These are phyloP conservation scores for Neostapfia colusana DNA, from an alignment of 176 grass and related monocot species.

Conservation along the genomic window DNA sequence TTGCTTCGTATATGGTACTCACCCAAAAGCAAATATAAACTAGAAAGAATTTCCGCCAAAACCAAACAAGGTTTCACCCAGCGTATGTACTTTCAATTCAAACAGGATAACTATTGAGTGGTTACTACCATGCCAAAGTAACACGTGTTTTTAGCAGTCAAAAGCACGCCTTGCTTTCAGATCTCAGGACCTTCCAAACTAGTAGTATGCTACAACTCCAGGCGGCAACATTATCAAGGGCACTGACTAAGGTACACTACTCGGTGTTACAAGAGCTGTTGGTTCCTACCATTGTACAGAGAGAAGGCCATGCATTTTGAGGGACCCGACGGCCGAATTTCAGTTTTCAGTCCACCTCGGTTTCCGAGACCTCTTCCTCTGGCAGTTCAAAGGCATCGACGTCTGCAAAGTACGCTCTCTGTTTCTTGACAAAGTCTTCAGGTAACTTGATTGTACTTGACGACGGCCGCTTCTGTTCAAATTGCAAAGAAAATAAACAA, in stretches of 20 bases:
- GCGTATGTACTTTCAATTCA: background rate
- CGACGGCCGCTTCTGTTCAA: slow-evolving; percentile 32
- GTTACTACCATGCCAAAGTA: background rate
- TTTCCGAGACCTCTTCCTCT: slow-evolving; percentile 49
- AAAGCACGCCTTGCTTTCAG: background rate
- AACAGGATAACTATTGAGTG: background rate
- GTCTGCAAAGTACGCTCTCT: slow-evolving; percentile 54
- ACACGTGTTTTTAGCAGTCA: background rate
- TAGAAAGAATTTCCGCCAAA: background rate
- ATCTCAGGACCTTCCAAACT: background rate
- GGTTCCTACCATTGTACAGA: slow-evolving; percentile 25
- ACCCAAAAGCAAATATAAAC: background rate
- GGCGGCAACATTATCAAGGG: background rate
- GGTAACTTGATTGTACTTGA: slow-evolving; percentile 20
- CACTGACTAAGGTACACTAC: background rate
- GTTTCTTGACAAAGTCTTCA: slow-evolving; percentile 55
- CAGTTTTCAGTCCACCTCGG: slow-evolving; percentile 38
- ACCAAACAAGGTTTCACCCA: background rate
- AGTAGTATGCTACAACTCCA: background rate
- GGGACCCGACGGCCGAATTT: background rate
- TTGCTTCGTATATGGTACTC: background rate
- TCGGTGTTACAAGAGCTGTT: background rate
- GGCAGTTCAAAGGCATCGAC: slow-evolving; percentile 56
- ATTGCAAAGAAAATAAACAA: background rate
- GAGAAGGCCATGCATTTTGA: background rate